Base-by-base conservation (phyloP, 2,329 filamentous ascomycete genomes). In the Clarireedia hainanense region DNA sequence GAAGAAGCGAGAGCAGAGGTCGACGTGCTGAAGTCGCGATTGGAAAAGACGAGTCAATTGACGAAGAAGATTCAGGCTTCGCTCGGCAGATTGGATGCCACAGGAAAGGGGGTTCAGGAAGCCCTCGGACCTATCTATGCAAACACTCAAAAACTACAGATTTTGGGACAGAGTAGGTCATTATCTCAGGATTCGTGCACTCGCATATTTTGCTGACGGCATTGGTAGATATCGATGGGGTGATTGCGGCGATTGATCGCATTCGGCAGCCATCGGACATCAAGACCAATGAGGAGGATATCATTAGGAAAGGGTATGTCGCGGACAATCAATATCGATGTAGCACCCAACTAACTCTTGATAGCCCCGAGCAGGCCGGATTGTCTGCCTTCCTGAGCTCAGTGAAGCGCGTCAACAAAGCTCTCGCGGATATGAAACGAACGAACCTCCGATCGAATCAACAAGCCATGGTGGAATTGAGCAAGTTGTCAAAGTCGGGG, bases 51-150 rank as follows among this genome's bases (percentile, higher is more conserved):
- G 64, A 87, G 91, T 58, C 84, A 90, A 68, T 80, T 97, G 69
- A 96, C 91, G 34, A 96, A 94, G 76, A 96, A 95, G 76, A 96
- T 99, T 55, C 88, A 95, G 72, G 86, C 88, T 27, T 95, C 89
- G 51, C 79, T 96, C 63, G 81, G 84, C 39, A 82, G 91, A 55
- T 78, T 99, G 36, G 91, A 97, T 65, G 83, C 86, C 39, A 95
- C 89, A 52, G 94, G 92, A 17, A 90, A 91, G 73, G 91, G 88
- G 58, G 91, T 97, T 20, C 86, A 90, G 66, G 89, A 96, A 68
- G 91, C 95, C 10, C 91, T 95, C 55, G 90, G 90, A 0, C 94
- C 94, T 7, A 86, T 99, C 43, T 95, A 91, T 68, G 89, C 88
- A 65, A 95, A 96, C 71, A 97, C 94, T 0, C 88, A 90, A 71